Evolutionary conservation across 2,329 filamentous ascomycete genomes (phyloP).

Genomic region (Cadophora gregata): DNA sequence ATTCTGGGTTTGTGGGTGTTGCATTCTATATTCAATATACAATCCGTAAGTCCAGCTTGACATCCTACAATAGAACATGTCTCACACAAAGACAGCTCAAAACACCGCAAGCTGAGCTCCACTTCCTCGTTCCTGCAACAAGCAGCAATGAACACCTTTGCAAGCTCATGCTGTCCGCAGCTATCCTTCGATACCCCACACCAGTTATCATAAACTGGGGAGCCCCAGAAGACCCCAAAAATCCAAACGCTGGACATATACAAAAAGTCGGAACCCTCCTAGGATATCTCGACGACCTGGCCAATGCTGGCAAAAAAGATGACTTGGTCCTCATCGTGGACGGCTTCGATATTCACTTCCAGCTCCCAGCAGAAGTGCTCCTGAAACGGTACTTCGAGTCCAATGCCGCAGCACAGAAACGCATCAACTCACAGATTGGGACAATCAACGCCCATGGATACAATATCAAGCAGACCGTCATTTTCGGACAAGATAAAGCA

Average conservation of each 20-base stretch:
- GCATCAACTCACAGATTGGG: not conserved
- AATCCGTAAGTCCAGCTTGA: not conserved
- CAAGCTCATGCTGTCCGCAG: conserved; percentile 7
- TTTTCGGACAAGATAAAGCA: conserved; percentile 8
- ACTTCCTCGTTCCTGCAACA: conserved; percentile 12
- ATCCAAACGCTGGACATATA: not conserved
- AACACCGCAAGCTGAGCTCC: not conserved
- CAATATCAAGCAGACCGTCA: conserved; percentile 7
- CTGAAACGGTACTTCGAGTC: conserved; percentile 28
- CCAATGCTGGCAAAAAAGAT: not conserved
- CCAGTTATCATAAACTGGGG: conserved; percentile 13
- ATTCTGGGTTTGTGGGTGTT: conserved; percentile 4
- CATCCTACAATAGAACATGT: not conserved
- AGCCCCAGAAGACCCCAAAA: not conserved
- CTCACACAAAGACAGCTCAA: not conserved
- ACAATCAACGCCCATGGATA: not conserved
- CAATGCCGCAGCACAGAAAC: not conserved
- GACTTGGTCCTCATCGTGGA: conserved; percentile 15
- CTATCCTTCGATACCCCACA: not conserved
- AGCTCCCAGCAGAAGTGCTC: conserved; percentile 10
- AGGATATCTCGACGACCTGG: not conserved
- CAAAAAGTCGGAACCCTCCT: not conserved
- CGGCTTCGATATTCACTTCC: conserved; percentile 16
- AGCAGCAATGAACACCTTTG: conserved; percentile 8
- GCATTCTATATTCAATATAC: not conserved